Percentiles rank a stretch among this genome's conserved stretches.
These are phyloP conservation scores for Lagenaria siceraria DNA, from an alignment of 306 rosid genomes.

Conservation along the genomic window DNA sequence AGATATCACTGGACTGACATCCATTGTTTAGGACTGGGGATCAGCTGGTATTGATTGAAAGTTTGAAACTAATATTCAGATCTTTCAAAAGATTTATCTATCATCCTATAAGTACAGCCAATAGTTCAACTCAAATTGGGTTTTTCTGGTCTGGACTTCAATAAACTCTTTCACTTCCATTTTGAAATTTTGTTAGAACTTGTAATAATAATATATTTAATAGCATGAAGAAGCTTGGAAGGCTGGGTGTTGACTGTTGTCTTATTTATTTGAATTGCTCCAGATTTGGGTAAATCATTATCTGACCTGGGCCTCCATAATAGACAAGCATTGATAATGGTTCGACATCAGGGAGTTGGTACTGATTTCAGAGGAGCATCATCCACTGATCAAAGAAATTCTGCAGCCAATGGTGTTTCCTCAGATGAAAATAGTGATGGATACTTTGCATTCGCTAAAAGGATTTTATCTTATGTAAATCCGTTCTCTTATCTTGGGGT, in stretches of 20 bases:
- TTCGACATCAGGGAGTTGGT: constrained; percentile 21
- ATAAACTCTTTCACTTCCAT: background rate
- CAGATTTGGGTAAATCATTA: constrained; percentile 33
- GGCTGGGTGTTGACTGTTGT: background rate
- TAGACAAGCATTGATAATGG: constrained; percentile 44
- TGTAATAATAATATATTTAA: background rate
- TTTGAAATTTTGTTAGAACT: background rate
- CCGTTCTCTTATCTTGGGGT: constrained; percentile 46
- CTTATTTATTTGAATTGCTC: background rate
- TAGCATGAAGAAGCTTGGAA: background rate
- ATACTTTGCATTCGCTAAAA: constrained; percentile 21
- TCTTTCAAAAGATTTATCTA: background rate
- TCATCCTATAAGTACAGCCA: background rate
- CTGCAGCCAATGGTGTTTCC: constrained; percentile 10
- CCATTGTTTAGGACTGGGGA: background rate
- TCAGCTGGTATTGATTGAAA: background rate
- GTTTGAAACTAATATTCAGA: background rate
- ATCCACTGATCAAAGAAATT: constrained; percentile 8
- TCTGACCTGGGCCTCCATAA: constrained; percentile 37
- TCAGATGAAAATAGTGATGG: constrained; percentile 28
- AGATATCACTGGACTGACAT: background rate
- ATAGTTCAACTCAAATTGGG: background rate
- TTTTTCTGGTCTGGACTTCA: background rate
- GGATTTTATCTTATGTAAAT: constrained; percentile 34
- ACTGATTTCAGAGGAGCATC: constrained; percentile 4